Conservation (phyloP, 768 basidiomycete species). For the Psilocybe subaeruginosa region DNA sequence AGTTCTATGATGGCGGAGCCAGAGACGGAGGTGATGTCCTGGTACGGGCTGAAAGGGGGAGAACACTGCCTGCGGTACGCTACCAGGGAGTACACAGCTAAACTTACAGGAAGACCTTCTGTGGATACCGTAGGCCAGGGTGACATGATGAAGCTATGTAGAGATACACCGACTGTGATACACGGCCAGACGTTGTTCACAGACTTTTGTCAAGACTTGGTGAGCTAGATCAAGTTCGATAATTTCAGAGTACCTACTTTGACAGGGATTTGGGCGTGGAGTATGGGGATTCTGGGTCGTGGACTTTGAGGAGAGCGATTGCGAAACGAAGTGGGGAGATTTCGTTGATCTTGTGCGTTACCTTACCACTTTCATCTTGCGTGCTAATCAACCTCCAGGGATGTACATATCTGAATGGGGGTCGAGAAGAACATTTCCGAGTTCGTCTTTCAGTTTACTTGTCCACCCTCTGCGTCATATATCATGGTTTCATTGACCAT, state of each 20-base stretch:
- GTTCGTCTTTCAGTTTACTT: constrained; percentile 7
- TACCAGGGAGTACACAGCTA: constrained; percentile 32
- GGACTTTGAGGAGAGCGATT: constrained; percentile 27
- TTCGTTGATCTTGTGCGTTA: constrained; percentile 27
- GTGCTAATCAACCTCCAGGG: constrained; percentile 15
- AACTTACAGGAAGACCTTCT: constrained; percentile 10
- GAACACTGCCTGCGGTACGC: constrained; percentile 30
- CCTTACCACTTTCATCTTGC: background rate
- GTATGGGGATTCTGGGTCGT: constrained; percentile 33
- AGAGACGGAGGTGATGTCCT: background rate
- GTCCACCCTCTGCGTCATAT: no score
- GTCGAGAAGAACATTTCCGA: background rate
- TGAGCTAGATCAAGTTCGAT: constrained; percentile 8
- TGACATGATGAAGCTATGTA: constrained; percentile 26
- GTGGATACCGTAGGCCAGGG: constrained; percentile 6
- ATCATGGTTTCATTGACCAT: no score
- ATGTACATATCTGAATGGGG: constrained; percentile 9
- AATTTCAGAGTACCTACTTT: background rate
- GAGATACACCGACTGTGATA: constrained; percentile 27
- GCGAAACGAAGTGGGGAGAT: constrained; percentile 29
- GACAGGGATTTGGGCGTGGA: constrained; percentile 29
- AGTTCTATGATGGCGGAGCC: background rate
- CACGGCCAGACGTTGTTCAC: constrained; percentile 24
- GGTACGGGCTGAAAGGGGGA: constrained; percentile 15
- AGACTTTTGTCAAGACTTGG: constrained; percentile 32